Conservation (phyloP, 768 basidiomycete species). For the Boletus edulis region DNA sequence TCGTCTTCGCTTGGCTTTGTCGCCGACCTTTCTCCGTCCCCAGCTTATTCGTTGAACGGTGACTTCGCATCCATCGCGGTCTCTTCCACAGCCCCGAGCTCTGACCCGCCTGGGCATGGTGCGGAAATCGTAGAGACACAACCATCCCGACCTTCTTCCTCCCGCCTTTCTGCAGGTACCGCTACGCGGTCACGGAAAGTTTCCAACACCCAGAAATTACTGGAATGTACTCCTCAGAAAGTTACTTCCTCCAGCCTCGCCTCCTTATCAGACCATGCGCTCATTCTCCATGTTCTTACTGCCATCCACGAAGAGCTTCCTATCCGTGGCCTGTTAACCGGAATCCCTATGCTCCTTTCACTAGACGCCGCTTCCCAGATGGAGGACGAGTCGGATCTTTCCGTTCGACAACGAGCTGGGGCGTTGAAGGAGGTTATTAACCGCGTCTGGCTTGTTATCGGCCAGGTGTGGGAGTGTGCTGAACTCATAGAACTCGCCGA, state of each 20-base stretch:
- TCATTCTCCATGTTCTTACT: constrained; percentile 64
- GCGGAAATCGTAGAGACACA: constrained; percentile 18
- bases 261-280: constrained; percentile 70
- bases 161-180: constrained; percentile 48
- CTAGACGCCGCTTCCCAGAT: constrained; percentile 53
- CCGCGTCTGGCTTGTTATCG: constrained; percentile 66
- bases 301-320: constrained; percentile 74
- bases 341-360: constrained; percentile 85
- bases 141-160: constrained; percentile 35
- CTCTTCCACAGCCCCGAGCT: constrained; percentile 32
- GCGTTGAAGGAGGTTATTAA: constrained; percentile 63
- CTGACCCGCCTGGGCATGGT: constrained; percentile 26
- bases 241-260: constrained; percentile 50
- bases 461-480: constrained; percentile 63
- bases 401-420: constrained; percentile 42
- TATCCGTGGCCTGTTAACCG: constrained; percentile 67
- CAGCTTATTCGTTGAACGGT: constrained; percentile 37
- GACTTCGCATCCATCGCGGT: constrained; percentile 29
- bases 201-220: constrained; percentile 50
- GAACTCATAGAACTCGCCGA: constrained; percentile 54
- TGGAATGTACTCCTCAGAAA: constrained; percentile 46
- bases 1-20: constrained; percentile 58
- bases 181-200: constrained; percentile 55
- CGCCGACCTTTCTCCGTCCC: constrained; percentile 38
- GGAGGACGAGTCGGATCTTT: constrained; percentile 39